Conservation (phyloP, 2,329 filamentous ascomycete species). For the Ceratocystis papillata region DNA sequence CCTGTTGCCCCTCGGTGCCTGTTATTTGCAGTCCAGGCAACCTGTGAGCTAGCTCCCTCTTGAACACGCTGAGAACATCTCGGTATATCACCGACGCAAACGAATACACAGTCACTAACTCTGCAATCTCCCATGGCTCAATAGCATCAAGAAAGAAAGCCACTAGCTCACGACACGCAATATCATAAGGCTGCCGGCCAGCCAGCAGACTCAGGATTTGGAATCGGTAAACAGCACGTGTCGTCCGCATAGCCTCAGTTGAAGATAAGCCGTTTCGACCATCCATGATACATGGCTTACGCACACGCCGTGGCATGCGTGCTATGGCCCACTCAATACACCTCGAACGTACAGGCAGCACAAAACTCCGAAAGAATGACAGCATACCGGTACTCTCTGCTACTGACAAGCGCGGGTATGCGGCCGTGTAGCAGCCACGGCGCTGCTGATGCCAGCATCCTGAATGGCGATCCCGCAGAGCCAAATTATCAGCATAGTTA, state of each 20-base stretch:
- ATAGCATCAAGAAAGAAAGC: conserved; percentile 16
- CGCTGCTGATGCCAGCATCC: background rate
- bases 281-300: background rate
- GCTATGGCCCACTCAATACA: conserved; percentile 15
- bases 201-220: conserved; percentile 19
- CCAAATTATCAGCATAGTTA: conserved; percentile 7
- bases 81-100: conserved; percentile 18
- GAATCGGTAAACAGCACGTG: conserved; percentile 22
- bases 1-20: background rate
- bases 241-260: conserved; percentile 16
- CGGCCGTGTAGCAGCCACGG: background rate
- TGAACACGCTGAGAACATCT: conserved; percentile 12
- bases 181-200: background rate
- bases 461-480: background rate
- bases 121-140: conserved; percentile 23
- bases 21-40: background rate
- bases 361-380: conserved; percentile 20
- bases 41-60: background rate
- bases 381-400: conserved; percentile 19
- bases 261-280: background rate
- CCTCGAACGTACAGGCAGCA: conserved; percentile 10
- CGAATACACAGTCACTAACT: conserved; percentile 20
- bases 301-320: conserved; percentile 15
- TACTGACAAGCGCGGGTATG: conserved; percentile 1
- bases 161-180: conserved; percentile 1